Percentiles rank a stretch among this genome's conserved stretches.
Conservation (phyloP, 305 asterid species). For the Nicotiana rustica region DNA sequence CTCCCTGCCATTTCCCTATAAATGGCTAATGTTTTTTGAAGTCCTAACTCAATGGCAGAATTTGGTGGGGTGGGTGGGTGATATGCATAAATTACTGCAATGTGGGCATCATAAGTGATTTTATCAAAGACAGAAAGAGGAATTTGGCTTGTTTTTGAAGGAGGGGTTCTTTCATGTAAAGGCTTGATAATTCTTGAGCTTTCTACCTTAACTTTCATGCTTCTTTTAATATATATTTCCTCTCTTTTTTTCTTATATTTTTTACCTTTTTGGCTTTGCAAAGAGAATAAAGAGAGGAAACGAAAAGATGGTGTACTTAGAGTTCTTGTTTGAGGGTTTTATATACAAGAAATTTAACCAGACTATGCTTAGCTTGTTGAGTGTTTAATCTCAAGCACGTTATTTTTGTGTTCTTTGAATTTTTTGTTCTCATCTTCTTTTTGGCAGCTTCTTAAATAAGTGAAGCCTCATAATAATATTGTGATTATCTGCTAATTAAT, state of each 20-base stretch:
- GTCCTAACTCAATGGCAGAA: slow-evolving; percentile 57
- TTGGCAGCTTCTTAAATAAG: not conserved
- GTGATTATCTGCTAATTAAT: no score
- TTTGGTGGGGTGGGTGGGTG: slow-evolving; percentile 70
- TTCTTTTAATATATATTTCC: slow-evolving; percentile 25
- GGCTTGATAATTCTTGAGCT: slow-evolving; percentile 73
- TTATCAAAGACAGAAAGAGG: slow-evolving; percentile 72
- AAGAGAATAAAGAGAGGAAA: not conserved
- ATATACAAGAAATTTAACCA: not conserved
- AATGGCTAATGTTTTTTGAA: slow-evolving; percentile 54
- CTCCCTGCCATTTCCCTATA: slow-evolving; percentile 84
- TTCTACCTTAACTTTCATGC: slow-evolving; percentile 61
- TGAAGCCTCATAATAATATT: not conserved
- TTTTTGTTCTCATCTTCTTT: not conserved
- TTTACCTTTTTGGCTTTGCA: not conserved
- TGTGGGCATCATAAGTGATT: slow-evolving; percentile 67
- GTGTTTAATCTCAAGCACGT: not conserved
- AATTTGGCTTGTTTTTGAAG: slow-evolving; percentile 39
- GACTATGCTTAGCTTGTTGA: not conserved
- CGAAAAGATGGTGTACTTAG: not conserved
- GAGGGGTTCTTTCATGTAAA: slow-evolving; percentile 53
- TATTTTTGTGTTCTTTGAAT: not conserved
- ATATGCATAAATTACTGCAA: slow-evolving; percentile 70
- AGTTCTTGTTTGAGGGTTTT: not conserved
- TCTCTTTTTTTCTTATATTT: not conserved